Evolutionary conservation across 2,329 filamentous ascomycete species (phyloP).

Genomic region (Dactylella cylindrospora): DNA sequence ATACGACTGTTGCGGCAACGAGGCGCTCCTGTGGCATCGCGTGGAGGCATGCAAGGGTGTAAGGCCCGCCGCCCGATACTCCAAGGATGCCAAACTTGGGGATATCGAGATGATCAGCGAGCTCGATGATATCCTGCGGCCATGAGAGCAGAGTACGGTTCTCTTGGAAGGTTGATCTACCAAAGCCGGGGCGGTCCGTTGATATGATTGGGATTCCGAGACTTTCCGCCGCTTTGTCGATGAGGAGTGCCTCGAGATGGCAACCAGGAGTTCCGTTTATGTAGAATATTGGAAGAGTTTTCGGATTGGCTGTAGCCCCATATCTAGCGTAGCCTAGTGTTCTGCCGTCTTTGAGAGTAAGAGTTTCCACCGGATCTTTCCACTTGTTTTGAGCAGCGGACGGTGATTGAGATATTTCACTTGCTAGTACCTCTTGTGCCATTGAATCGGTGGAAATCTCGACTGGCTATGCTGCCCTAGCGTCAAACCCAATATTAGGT

Average conservation of each 20-base stretch:
- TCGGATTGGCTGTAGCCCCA: slow-evolving; percentile 48
- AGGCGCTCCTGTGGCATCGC: slow-evolving; percentile 50
- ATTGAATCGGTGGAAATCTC: too few relatives aligned
- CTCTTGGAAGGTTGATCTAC: slow-evolving; percentile 52
- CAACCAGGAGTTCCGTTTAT: slow-evolving; percentile 56
- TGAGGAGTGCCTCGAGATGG: slow-evolving; percentile 52
- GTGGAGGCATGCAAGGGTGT: slow-evolving; percentile 25
- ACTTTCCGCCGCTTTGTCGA: slow-evolving; percentile 48
- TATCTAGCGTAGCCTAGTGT: slow-evolving; percentile 54
- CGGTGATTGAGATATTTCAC: neutral
- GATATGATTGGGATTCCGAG: slow-evolving; percentile 52
- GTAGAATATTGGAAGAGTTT: slow-evolving; percentile 50
- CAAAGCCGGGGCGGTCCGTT: slow-evolving; percentile 55
- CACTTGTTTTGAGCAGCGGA: slow-evolving; percentile 2
- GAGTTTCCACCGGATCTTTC: slow-evolving; percentile 25
- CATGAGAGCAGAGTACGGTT: slow-evolving; percentile 20
- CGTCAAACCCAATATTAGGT: too few relatives aligned
- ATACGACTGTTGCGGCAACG: slow-evolving; percentile 52
- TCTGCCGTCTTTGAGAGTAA: slow-evolving; percentile 51
- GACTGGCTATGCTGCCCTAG: too few relatives aligned
- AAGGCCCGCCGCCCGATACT: slow-evolving; percentile 29
- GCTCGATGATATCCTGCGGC: slow-evolving; percentile 27
- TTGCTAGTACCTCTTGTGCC: slow-evolving; percentile 4
- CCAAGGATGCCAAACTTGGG: slow-evolving; percentile 25
- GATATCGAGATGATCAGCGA: slow-evolving; percentile 30